Conservation (phyloP, 75 land plant genomes). For the Pinus albicaulis region DNA sequence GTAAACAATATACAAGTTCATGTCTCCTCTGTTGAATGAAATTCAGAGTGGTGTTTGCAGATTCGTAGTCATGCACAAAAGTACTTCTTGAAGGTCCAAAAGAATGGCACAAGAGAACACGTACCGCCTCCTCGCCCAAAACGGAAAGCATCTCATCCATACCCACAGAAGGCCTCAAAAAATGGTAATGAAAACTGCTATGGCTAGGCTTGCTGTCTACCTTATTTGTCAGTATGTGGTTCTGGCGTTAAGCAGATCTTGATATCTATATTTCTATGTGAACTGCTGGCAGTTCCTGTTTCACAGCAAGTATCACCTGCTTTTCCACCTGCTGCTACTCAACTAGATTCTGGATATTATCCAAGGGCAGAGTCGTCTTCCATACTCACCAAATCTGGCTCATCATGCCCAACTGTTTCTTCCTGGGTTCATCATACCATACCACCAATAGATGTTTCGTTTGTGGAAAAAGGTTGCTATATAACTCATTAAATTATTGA, state of each 20-base stretch:
- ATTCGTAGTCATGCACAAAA: constrained; percentile 98
- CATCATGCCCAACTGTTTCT: constrained; percentile 25
- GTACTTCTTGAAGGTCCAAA: constrained; percentile 93
- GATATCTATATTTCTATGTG: constrained; percentile 7
- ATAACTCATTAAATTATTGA: background rate
- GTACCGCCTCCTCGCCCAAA: constrained; percentile 97
- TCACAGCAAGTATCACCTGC: constrained; percentile 20
- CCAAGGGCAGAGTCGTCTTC: constrained; percentile 37
- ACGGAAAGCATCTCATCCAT: constrained; percentile 96
- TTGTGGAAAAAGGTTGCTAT: constrained; percentile 27
- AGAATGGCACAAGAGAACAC: constrained; percentile 91
- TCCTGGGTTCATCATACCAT: constrained; percentile 36
- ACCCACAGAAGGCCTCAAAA: constrained; percentile 87
- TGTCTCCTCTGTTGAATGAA: background rate
- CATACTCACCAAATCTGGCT: constrained; percentile 27
- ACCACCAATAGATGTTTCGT: constrained; percentile 17
- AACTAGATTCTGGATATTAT: constrained; percentile 29
- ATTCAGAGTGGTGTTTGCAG: constrained; percentile 25
- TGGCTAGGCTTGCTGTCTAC: background rate
- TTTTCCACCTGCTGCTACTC: constrained; percentile 24
- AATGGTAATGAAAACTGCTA: constrained; percentile 35
- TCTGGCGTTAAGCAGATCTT: background rate
- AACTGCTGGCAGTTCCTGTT: constrained; percentile 25
- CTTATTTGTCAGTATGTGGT: background rate
- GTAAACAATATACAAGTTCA: no score